phyloP scores from a whole-genome alignment of 176 grass and related monocot genomes.

The Hordeum marinum region DNA sequence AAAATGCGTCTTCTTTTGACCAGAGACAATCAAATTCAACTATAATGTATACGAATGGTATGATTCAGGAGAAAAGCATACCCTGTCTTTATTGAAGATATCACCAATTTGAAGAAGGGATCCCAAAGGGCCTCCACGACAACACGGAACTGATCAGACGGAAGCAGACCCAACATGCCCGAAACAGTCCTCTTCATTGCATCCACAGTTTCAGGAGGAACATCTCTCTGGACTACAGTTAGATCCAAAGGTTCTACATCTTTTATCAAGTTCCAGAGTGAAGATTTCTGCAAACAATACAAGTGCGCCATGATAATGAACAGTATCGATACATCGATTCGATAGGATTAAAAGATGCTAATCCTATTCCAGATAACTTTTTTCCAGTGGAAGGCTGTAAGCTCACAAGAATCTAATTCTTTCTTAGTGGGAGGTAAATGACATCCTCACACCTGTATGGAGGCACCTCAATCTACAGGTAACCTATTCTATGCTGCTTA shows the following conservation, averaged over 20 bases:
- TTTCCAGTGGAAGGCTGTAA: not conserved
- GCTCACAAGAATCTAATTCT: slow-evolving; percentile 5
- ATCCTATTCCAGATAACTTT: slow-evolving; percentile 14
- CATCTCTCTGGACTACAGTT: slow-evolving; percentile 76
- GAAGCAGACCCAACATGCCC: slow-evolving; percentile 87
- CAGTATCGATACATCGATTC: not conserved
- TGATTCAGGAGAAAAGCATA: slow-evolving; percentile 40
- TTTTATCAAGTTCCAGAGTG: slow-evolving; percentile 88
- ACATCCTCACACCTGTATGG: not conserved
- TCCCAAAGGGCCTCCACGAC: slow-evolving; percentile 78
- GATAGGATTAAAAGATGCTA: not conserved
- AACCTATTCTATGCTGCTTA: not conserved
- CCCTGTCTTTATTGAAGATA: slow-evolving; percentile 96
- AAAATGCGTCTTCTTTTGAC: slow-evolving; percentile 15
- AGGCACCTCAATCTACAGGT: not conserved
- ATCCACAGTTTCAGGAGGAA: slow-evolving; percentile 77
- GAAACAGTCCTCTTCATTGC: slow-evolving; percentile 96
- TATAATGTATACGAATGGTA: not conserved
- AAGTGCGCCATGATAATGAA: not conserved
- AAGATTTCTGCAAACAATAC: slow-evolving; percentile 52
- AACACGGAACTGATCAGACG: slow-evolving; percentile 85
- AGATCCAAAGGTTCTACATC: slow-evolving; percentile 88
- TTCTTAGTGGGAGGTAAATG: not conserved
- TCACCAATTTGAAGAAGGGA: slow-evolving; percentile 77
- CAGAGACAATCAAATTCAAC: slow-evolving; percentile 8